Evolutionary conservation across 2,329 filamentous ascomycete genomes (phyloP).

Genomic region (Venturia effusa): DNA sequence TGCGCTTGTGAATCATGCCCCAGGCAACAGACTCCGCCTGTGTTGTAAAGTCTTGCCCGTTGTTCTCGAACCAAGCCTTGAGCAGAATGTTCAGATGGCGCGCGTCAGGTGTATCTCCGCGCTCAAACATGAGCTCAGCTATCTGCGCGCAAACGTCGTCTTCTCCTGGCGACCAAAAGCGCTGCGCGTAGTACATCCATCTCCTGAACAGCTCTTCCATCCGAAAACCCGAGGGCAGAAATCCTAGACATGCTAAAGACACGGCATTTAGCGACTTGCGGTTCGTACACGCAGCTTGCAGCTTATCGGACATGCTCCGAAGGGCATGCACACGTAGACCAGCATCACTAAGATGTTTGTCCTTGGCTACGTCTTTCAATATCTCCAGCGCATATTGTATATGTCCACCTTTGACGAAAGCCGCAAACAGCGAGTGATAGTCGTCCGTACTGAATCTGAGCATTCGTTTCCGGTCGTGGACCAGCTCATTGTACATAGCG

Average conservation of each 20-base stretch:
- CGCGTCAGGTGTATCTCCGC: neutral
- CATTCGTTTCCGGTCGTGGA: neutral
- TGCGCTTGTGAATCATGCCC: constrained; percentile 5
- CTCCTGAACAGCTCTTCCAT: neutral
- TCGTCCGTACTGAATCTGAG: neutral
- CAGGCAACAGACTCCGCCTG: constrained; percentile 7
- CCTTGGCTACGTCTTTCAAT: neutral
- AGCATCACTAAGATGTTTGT: neutral
- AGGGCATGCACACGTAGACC: neutral
- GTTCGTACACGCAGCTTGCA: neutral
- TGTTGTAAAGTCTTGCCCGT: neutral
- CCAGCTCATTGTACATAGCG: neutral
- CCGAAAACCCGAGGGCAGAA: neutral
- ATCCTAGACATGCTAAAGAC: neutral
- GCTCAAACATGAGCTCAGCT: constrained; percentile 9
- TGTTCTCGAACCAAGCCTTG: constrained; percentile 1
- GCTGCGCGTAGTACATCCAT: neutral
- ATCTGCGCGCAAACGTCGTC: constrained; percentile 3
- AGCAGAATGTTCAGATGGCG: constrained; percentile 1
- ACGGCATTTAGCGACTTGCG: neutral
- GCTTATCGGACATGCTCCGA: neutral
- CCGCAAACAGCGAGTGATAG: constrained; percentile 7
- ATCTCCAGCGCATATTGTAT: neutral
- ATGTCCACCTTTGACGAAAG: neutral
- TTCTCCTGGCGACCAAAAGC: neutral